Evolutionary conservation across 345 rosid species (phyloP), one percentile per base, ranked within the genome.

Genomic region (Boechera stricta): DNA sequence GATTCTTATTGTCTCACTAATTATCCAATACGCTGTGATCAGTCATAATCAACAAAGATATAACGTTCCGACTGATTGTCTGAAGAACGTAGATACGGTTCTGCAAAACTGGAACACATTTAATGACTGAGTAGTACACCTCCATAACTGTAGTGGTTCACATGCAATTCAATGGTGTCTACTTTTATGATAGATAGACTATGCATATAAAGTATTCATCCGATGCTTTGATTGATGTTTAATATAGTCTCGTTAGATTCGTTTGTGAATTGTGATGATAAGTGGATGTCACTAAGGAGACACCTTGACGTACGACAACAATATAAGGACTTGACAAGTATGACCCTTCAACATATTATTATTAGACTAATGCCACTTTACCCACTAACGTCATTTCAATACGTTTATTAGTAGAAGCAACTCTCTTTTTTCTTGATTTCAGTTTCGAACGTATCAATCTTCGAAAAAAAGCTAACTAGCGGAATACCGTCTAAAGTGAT

Each of bases 221-320:
- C 33, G 24, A 77, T 33, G 52, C 44, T 64, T 77, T 47, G 54
- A 71, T 61, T 62, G 70, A 38, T 63, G 64, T 64, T 71, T 64
- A 66, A 47, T 56, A 47, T 47, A 71, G 61, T 39, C 38, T 16
- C 76, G 26, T 70, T 77, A 71, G 68, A 71, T 77, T 77, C 72
- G 71, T 12, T 49, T 28, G 29, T 38, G 48, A 57, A 65, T 77
- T 48, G 72, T 65, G 76, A 77, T 77, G 81, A 77, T 71, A 77
- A 77, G 56, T 77, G 81, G 73, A 65, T 71, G 81, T 77, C 81
- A 77, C 81, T 65, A 77, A 33, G 81, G 67, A 65, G 76, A 77
- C 77, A 71, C 68, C 11, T 64, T 49, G 81, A 77, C 77, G 81
- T 71, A 53, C 56, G 77, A 77, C 81, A 48, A 57, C 81, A 77